Evolutionary conservation across 2,329 filamentous ascomycete species (phyloP).

Genomic region (Endoconidiophora polonica): DNA sequence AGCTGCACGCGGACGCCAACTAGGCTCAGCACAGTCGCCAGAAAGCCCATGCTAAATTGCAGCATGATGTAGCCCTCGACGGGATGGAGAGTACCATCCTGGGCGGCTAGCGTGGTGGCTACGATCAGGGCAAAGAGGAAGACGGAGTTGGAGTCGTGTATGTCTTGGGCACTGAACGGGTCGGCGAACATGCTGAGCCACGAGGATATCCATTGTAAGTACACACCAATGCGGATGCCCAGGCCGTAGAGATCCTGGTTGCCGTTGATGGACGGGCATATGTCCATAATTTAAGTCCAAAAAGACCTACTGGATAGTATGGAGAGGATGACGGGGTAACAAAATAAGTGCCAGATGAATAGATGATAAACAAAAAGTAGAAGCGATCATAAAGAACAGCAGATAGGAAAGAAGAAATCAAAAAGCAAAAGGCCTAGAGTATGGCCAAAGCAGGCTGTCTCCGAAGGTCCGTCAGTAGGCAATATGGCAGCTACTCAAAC

Average conservation of each 20-base stretch:
- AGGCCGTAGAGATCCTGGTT: constrained; percentile 18
- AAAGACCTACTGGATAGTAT: too few relatives aligned
- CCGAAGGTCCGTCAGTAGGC: too few relatives aligned
- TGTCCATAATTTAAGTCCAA: not conserved
- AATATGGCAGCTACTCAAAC: too few relatives aligned
- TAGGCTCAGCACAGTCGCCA: constrained; percentile 4
- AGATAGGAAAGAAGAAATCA: too few relatives aligned
- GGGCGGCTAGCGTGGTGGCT: constrained; percentile 6
- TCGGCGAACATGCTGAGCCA: constrained; percentile 7
- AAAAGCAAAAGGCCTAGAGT: too few relatives aligned
- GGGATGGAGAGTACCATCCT: not conserved
- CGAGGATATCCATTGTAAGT: constrained; percentile 15
- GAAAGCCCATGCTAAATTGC: constrained; percentile 8
- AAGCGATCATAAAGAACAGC: too few relatives aligned
- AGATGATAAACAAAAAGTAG: too few relatives aligned
- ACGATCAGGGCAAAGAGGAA: constrained; percentile 11
- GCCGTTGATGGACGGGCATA: constrained; percentile 13
- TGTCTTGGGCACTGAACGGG: constrained; percentile 7
- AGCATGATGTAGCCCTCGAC: constrained; percentile 12
- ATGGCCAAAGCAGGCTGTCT: too few relatives aligned
- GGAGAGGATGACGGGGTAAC: not conserved
- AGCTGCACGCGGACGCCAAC: constrained; percentile 6
- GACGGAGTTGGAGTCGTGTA: constrained; percentile 10
- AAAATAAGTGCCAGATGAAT: too few relatives aligned
- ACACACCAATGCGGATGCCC: constrained; percentile 18